Conservation (phyloP, 805 yeast genomes). For the Hanseniaspora osmophila region DNA sequence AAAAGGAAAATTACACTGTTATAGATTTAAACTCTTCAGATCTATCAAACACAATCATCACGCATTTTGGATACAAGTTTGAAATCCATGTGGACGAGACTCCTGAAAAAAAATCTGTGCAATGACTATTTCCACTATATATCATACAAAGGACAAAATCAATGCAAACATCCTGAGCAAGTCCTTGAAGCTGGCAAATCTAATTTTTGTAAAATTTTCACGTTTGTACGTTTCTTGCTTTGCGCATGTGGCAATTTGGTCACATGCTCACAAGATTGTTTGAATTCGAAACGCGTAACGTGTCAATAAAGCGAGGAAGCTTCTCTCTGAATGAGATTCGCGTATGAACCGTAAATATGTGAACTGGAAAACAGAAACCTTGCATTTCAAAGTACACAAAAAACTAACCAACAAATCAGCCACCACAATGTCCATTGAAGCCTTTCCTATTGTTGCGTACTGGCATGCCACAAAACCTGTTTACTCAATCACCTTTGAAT, state of each 20-base stretch:
- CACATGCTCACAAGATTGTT: too few species aligned
- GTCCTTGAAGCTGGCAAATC: too few species aligned
- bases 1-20: neutral
- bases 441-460: conserved; percentile 9
- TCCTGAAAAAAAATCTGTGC: neutral
- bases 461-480: conserved; percentile 56
- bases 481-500: conserved; percentile 47
- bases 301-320: too few species aligned
- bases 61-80: neutral
- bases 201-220: too few species aligned
- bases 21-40: neutral
- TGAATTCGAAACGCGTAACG: too few species aligned
- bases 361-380: neutral
- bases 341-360: neutral
- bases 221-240: too few species aligned
- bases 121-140: neutral
- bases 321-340: too few species aligned
- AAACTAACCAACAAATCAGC: neutral
- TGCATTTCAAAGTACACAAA: neutral
- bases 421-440: conserved; percentile 3
- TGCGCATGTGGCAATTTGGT: too few species aligned
- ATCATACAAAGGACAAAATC: too few species aligned
- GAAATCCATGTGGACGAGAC: neutral
- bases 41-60: neutral
- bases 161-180: too few species aligned